phyloP scores from a whole-genome alignment of 495 filamentous ascomycete genomes.

The Cairneyella variabilis region DNA sequence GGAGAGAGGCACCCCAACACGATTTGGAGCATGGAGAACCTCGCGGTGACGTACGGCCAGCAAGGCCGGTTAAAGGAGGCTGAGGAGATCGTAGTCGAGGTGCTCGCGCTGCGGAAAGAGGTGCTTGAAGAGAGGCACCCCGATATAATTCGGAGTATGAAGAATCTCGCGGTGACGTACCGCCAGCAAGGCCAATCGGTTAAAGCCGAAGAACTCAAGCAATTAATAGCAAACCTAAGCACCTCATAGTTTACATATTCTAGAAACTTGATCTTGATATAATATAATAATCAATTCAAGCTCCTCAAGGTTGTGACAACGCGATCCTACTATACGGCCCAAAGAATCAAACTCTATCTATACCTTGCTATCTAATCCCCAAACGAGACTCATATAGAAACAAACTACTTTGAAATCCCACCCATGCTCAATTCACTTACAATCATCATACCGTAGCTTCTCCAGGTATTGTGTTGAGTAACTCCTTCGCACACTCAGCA shows the following conservation, averaged over 20 bases:
- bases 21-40: neutral
- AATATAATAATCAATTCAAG: too few relatives aligned
- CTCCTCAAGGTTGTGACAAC: too few relatives aligned
- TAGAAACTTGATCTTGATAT: too few relatives aligned
- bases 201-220: neutral
- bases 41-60: neutral
- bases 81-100: neutral
- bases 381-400: too few relatives aligned
- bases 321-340: too few relatives aligned
- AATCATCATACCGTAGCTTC: neutral
- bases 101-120: neutral
- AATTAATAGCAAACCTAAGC: too few relatives aligned
- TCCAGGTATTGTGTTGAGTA: conserved; percentile 18
- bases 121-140: conserved; percentile 7
- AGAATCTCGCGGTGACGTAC: conserved; percentile 1
- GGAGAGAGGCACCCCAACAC: conserved; percentile 8
- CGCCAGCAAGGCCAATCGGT: neutral
- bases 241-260: too few relatives aligned
- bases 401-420: too few relatives aligned
- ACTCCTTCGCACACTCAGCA: conserved; percentile 22
- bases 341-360: too few relatives aligned
- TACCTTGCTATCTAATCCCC: too few relatives aligned
- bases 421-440: too few relatives aligned
- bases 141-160: conserved; percentile 4
- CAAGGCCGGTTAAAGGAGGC: neutral